Percentiles rank a stretch among this genome's conserved stretches.
These are phyloP conservation scores for Apiospora pterosperma DNA, from an alignment of 2,329 filamentous ascomycete genomes.

Conservation along the genomic window DNA sequence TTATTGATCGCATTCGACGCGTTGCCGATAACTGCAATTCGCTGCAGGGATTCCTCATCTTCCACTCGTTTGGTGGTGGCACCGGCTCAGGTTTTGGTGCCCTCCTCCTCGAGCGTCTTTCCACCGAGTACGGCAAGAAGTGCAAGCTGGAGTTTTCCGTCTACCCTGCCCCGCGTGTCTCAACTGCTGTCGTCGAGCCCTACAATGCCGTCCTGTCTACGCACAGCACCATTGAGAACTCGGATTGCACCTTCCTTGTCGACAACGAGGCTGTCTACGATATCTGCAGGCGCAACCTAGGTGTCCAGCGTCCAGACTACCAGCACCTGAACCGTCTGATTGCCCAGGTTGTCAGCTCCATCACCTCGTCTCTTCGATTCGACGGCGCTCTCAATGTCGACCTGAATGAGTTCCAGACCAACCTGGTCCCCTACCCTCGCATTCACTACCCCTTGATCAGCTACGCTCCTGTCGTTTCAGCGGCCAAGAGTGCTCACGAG, in stretches of 20 bases:
- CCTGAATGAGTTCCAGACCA: constrained; percentile 76
- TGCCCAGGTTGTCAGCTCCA: constrained; percentile 71
- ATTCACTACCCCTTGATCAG: constrained; percentile 73
- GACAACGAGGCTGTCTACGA: constrained; percentile 75
- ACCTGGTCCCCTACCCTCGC: constrained; percentile 69
- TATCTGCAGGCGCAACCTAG: constrained; percentile 69
- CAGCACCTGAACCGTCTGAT: constrained; percentile 72
- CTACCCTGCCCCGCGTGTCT: constrained; percentile 67
- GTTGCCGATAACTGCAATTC: constrained; percentile 70
- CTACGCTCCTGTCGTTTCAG: constrained; percentile 69
- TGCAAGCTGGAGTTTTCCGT: constrained; percentile 73
- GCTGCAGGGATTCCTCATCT: constrained; percentile 70
- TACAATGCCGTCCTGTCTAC: constrained; percentile 73
- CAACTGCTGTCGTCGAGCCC: constrained; percentile 68
- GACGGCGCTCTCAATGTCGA: constrained; percentile 72
- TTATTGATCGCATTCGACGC: constrained; percentile 67
- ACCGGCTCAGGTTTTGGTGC: constrained; percentile 72
- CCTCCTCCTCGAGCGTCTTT: constrained; percentile 68
- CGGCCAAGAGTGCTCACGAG: constrained; percentile 77
- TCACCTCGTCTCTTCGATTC: constrained; percentile 69
- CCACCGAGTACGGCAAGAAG: constrained; percentile 74
- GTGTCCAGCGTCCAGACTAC: constrained; percentile 65
- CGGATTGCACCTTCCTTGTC: constrained; percentile 75
- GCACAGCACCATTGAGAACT: constrained; percentile 73
- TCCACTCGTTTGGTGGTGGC: constrained; percentile 72